phyloP scores from a whole-genome alignment of 805 yeast species.

The Blastobotrys terrestris region DNA sequence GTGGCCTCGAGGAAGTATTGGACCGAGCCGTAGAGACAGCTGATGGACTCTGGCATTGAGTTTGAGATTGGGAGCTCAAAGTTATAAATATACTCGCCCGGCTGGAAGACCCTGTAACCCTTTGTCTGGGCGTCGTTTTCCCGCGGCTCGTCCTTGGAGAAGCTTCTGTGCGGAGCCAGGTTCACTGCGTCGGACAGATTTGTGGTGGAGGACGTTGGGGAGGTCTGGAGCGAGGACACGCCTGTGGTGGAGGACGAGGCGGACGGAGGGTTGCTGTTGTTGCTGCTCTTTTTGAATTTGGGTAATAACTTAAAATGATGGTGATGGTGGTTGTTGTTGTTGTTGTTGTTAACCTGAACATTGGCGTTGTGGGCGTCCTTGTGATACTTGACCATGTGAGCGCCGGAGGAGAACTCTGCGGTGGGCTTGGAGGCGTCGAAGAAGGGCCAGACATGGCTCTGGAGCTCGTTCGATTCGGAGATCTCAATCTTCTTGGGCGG shows the following conservation, averaged over 20 bases:
- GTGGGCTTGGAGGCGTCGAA: constrained; percentile 40
- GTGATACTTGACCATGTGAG: constrained; percentile 31
- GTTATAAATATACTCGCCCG: constrained; percentile 89
- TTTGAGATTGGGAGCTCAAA: constrained; percentile 86
- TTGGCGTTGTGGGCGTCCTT: constrained; percentile 13
- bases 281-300: not conserved
- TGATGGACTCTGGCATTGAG: constrained; percentile 72
- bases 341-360: not conserved
- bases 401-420: constrained; percentile 40
- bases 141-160: constrained; percentile 21
- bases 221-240: constrained; percentile 12
- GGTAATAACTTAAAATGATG: not conserved
- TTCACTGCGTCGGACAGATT: not conserved
- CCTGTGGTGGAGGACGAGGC: constrained; percentile 4
- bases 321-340: not conserved
- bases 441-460: constrained; percentile 89
- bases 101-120: constrained; percentile 50
- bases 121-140: constrained; percentile 21
- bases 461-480: constrained; percentile 56
- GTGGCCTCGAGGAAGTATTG: constrained; percentile 61
- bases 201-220: constrained; percentile 4
- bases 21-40: constrained; percentile 77
- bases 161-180: constrained; percentile 24
- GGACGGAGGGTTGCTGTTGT: not conserved
- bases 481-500: constrained; percentile 77